A percentile compares a stretch with the other conserved stretches of the same genome.
Conservation (phyloP, 768 basidiomycete species). For the Boletus pseudo-olivaceus region DNA sequence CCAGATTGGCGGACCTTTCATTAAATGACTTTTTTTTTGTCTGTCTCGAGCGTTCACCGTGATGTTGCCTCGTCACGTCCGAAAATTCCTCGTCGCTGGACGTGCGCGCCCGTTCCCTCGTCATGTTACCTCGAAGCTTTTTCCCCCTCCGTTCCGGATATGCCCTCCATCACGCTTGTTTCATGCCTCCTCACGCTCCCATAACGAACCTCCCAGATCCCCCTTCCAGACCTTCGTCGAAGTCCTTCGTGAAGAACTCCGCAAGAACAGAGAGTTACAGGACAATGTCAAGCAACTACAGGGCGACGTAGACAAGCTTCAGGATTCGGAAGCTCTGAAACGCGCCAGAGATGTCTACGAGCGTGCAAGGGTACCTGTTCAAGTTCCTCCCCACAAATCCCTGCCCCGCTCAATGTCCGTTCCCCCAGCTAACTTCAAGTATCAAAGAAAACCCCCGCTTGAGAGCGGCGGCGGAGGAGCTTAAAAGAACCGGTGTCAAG, state of each 20-base stretch:
- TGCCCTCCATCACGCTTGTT: conserved; percentile 37
- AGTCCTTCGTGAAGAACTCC: conserved; percentile 85
- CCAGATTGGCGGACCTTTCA: background rate
- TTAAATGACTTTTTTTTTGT: conserved; percentile 12
- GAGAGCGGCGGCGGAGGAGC: conserved; percentile 88
- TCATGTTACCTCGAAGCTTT: conserved; percentile 10
- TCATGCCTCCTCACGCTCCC: conserved; percentile 62
- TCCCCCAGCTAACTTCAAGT: conserved; percentile 74
- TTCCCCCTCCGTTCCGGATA: conserved; percentile 32
- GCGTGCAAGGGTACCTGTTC: conserved; percentile 73
- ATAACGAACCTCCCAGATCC: conserved; percentile 74
- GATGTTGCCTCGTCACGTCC: conserved; percentile 50
- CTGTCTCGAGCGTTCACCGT: background rate
- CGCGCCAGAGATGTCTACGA: conserved; percentile 89
- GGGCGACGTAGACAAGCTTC: conserved; percentile 95
- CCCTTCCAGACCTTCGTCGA: conserved; percentile 97
- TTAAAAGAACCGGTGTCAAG: conserved; percentile 84
- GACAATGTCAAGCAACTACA: conserved; percentile 97
- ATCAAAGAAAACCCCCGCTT: conserved; percentile 95
- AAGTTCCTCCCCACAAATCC: background rate
- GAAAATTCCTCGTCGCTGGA: conserved; percentile 33
- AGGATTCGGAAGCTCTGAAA: conserved; percentile 97
- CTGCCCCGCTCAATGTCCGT: conserved; percentile 3
- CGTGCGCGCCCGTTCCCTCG: conserved; percentile 23
- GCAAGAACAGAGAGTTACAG: conserved; percentile 91